These are phyloP conservation scores for Boletales sp. DNA, from an alignment of 768 basidiomycete genomes.

Conservation along the genomic window DNA sequence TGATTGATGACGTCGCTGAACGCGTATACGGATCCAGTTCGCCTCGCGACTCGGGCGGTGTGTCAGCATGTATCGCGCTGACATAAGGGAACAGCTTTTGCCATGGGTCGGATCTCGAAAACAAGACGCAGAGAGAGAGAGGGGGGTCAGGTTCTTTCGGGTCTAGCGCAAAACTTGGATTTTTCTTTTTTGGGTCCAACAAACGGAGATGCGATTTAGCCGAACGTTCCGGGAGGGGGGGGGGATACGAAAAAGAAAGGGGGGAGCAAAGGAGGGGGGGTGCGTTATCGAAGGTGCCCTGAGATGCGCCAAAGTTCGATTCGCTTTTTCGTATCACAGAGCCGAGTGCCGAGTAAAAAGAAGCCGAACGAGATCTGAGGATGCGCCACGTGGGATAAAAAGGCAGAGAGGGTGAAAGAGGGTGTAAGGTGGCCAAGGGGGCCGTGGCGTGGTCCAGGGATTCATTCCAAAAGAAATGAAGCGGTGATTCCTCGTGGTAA, in stretches of 20 bases:
- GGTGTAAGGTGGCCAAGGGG: neutral
- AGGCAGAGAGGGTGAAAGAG: neutral
- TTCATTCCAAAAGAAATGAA: conserved; percentile 1
- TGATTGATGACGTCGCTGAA: no score
- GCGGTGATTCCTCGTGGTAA: conserved; percentile 15
- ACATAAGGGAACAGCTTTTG: no score
- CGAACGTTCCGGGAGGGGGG: conserved; percentile 2
- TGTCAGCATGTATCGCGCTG: no score
- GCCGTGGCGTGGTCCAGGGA: no score
- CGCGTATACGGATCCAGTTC: no score
- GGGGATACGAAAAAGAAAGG: no score
- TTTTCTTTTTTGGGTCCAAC: no score
- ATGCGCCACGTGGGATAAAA: conserved; percentile 1
- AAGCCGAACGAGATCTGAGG: neutral
- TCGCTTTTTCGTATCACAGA: neutral
- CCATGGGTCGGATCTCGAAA: no score
- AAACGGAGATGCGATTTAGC: conserved; percentile 8
- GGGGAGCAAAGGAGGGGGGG: neutral
- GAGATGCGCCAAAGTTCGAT: conserved; percentile 3
- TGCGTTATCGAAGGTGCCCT: neutral
- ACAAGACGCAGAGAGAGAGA: no score
- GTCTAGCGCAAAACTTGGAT: no score
- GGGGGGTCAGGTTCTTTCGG: no score
- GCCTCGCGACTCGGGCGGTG: no score
- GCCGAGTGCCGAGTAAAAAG: conserved; percentile 4